phyloP scores from a whole-genome alignment of 1,139 yeast species.

The Lodderomyces margitis region DNA sequence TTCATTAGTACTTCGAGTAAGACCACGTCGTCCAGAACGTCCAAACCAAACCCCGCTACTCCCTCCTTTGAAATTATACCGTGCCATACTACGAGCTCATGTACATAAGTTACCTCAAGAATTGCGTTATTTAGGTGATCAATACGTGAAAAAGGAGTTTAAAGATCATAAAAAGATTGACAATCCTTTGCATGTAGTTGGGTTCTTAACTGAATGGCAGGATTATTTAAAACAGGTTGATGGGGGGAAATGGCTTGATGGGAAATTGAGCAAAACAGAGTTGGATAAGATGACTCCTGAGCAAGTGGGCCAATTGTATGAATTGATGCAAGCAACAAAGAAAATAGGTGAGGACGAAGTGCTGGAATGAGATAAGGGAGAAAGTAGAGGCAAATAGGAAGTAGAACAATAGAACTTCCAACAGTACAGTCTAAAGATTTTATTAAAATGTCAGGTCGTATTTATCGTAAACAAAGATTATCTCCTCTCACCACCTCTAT shows the following conservation, averaged over 20 bases:
- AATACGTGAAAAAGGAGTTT: conserved; percentile 87
- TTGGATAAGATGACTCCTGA: conserved; percentile 87
- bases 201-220: conserved; percentile 93
- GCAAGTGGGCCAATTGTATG: conserved; percentile 74
- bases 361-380: not conserved
- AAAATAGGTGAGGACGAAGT: conserved; percentile 35
- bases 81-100: conserved; percentile 80
- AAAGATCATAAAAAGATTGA: conserved; percentile 79
- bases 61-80: conserved; percentile 79
- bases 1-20: conserved; percentile 43
- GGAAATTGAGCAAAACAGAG: conserved; percentile 61
- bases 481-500: not conserved
- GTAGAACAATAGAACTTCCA: not conserved
- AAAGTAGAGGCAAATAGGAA: not conserved
- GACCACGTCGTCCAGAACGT: conserved; percentile 58
- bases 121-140: conserved; percentile 79
- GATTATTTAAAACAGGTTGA: conserved; percentile 73
- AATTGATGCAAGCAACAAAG: conserved; percentile 47
- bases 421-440: not conserved
- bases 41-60: conserved; percentile 54
- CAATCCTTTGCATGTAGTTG: conserved; percentile 90
- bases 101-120: conserved; percentile 57
- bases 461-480: not conserved
- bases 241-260: conserved; percentile 75
- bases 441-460: not conserved